A percentile compares a stretch with the other conserved stretches of the same genome.
phyloP scores from a whole-genome alignment of 192 early-diverging fungal species.

The Tieghemiomyces parasiticus region DNA sequence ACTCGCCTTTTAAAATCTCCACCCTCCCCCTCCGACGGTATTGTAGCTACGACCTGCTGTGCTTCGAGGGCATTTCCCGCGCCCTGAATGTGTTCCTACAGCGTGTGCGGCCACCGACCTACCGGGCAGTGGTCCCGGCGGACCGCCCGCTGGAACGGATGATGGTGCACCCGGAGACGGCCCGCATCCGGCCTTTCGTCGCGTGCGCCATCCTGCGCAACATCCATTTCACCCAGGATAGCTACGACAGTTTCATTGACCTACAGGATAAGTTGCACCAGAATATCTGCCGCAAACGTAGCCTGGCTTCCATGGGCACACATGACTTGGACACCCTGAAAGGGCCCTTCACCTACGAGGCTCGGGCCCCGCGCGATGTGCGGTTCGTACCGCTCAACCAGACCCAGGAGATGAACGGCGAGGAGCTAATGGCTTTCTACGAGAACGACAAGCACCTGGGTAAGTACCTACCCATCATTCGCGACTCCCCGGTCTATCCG shows the following conservation, averaged over 20 bases:
- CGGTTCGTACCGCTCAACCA: slow-evolving; percentile 89
- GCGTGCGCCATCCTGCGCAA: slow-evolving; percentile 86
- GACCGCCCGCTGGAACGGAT: slow-evolving; percentile 21
- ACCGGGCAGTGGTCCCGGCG: slow-evolving; percentile 40
- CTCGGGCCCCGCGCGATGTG: slow-evolving; percentile 76
- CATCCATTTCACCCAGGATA: slow-evolving; percentile 61
- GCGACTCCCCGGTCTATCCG: slow-evolving; percentile 77
- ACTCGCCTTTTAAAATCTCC: no score
- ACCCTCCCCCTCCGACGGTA: no score
- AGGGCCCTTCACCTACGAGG: slow-evolving; percentile 94
- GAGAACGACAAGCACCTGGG: slow-evolving; percentile 69
- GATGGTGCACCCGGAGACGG: slow-evolving; percentile 41
- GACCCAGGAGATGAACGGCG: slow-evolving; percentile 68
- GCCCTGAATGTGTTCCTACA: slow-evolving; percentile 76
- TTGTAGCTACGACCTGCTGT: slow-evolving; percentile 85
- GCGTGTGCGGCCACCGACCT: slow-evolving; percentile 49
- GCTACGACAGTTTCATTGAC: slow-evolving; percentile 94
- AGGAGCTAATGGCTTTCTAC: slow-evolving; percentile 84
- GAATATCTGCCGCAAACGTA: slow-evolving; percentile 92
- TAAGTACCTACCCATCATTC: slow-evolving; percentile 88
- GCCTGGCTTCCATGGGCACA: slow-evolving; percentile 91
- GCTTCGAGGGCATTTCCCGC: slow-evolving; percentile 87
- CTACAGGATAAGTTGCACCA: slow-evolving; percentile 97
- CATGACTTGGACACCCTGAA: slow-evolving; percentile 92
- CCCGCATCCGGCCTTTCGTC: slow-evolving; percentile 64